Evolutionary conservation across 306 rosid species (phyloP).

Genomic region (Begonia loranthoides): DNA sequence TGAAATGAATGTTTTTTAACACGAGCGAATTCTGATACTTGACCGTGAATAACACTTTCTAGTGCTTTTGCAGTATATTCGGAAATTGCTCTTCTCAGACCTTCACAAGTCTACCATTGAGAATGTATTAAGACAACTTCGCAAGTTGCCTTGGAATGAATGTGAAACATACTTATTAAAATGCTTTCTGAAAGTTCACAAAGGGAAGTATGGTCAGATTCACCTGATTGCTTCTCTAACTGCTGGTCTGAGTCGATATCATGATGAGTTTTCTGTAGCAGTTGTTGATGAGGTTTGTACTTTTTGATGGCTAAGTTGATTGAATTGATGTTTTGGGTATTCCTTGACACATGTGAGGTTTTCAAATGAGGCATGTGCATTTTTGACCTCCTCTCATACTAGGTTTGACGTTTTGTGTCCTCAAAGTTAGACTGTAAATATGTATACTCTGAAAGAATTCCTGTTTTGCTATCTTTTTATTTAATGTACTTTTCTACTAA

Average conservation of each 20-base stretch:
- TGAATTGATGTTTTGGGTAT: too few species aligned
- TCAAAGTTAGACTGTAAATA: too few species aligned
- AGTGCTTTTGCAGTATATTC: conserved; percentile 58
- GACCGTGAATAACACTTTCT: too few species aligned
- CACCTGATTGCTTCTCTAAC: conserved; percentile 93
- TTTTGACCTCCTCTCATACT: too few species aligned
- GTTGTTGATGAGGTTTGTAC: conserved; percentile 84
- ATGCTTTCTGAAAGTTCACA: conserved; percentile 96
- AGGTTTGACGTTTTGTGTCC: too few species aligned
- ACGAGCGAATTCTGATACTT: too few species aligned
- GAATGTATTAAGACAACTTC: conserved; percentile 94
- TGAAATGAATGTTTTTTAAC: background rate
- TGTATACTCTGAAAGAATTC: too few species aligned
- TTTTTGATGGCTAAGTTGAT: too few species aligned
- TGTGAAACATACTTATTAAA: conserved; percentile 83
- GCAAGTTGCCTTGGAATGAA: conserved; percentile 94
- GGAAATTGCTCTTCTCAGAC: conserved; percentile 90
- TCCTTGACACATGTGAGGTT: too few species aligned
- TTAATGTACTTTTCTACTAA: too few species aligned
- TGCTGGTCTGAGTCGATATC: conserved; percentile 95
- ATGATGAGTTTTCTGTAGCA: conserved; percentile 90
- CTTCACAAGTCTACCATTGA: conserved; percentile 90
- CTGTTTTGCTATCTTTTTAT: too few species aligned
- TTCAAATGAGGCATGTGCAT: too few species aligned
- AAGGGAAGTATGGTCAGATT: conserved; percentile 97